phyloP scores from a whole-genome alignment of 163 green algal species.

The Scenedesmus sp. region DNA sequence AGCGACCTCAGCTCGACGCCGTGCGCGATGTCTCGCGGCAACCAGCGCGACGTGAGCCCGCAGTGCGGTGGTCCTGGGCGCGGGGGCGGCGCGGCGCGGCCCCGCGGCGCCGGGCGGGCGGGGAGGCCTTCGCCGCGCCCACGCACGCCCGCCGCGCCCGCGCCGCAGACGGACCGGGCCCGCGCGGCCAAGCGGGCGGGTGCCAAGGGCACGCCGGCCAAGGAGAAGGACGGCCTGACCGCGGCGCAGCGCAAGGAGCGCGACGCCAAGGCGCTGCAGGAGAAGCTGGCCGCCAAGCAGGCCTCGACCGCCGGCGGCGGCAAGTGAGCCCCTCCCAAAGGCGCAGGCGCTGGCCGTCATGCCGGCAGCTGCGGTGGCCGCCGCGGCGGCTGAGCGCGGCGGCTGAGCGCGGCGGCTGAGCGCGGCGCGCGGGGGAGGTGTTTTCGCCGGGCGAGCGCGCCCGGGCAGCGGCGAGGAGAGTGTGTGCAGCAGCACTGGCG shows the following conservation, averaged over 20 bases:
- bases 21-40: slow-evolving; percentile 43
- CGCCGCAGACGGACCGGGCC: slow-evolving; percentile 16
- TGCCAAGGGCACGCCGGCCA: slow-evolving; percentile 17
- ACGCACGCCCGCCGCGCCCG: no score
- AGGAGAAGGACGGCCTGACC: slow-evolving; percentile 53
- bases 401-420: no score
- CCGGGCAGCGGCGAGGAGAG: no score
- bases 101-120: no score
- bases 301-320: slow-evolving; percentile 16
- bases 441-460: no score
- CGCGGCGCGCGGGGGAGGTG: no score
- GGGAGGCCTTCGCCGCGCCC: no score
- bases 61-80: no score
- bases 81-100: no score
- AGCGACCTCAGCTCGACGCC: not conserved
- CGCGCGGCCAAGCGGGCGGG: slow-evolving; percentile 40
- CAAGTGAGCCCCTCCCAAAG: slow-evolving; percentile 6
- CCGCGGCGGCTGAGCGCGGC: no score
- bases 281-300: slow-evolving; percentile 47
- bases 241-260: slow-evolving; percentile 41
- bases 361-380: no score
- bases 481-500: not conserved
- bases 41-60: slow-evolving; percentile 43
- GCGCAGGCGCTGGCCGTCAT: not conserved
- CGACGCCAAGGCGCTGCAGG: slow-evolving; percentile 51